Evolutionary conservation across 305 asterid genomes (phyloP), one percentile per base, ranked within the genome.

Genomic region (Plantago rigida): DNA sequence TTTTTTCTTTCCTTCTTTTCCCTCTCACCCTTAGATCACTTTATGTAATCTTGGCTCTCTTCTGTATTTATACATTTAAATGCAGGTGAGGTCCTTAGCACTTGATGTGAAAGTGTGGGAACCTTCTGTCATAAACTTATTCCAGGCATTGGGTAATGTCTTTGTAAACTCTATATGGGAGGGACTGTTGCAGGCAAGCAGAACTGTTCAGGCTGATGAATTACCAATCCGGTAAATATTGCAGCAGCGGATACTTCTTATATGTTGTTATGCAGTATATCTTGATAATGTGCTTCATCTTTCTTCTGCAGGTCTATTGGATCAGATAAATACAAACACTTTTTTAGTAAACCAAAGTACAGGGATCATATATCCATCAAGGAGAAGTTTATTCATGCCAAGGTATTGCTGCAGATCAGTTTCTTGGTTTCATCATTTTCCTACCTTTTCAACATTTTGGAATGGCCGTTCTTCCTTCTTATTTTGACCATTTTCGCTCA

Each of bases 51-150:
- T 36, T 36, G 44, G 2, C 44, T 8, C 19, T 60, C n/a, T 14
- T 65, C 36, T 53, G 19, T 60, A 67, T 56, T 63, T 47, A 46
- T 31, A 3, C 6, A 46, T 71, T 57, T 44, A 49, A 59, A 47
- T 78, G 79, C 76, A 89, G 97, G 94, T 89, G 59, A 82, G 97
- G 77, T 89, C 97, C 55, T 80, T 89, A 67, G 79, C 79, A 45
- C 94, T 89, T 56, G 95, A 89, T 72, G 97, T 89, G 64, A 86
- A 83, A 80, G 95, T 81, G 56, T 89, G 97, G 97, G 97, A 80
- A 74, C 87, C 92, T 73, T 82, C 95, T 54, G 82, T 86, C 74
- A 81, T 86, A 69, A 59, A 73, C 12, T 63, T 89, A 74, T 89
- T 89, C 76, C 89, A 86, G 73, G 84, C 97, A 47, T 69, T 89